Conservation (phyloP, 805 yeast species). For the Candida insectorum region DNA sequence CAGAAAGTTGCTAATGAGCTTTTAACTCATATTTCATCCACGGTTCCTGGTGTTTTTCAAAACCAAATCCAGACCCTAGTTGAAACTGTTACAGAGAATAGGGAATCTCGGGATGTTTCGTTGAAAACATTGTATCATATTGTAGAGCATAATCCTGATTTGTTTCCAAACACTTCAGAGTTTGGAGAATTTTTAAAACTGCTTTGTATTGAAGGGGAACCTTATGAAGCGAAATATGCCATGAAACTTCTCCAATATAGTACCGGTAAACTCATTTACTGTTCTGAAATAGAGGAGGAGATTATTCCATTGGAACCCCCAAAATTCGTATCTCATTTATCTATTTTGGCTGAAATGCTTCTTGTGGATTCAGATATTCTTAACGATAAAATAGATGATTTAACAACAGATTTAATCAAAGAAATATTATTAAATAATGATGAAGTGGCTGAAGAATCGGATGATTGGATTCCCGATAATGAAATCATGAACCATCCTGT, state of each 20-base stretch:
- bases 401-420: conserved; percentile 59
- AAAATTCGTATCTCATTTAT: conserved; percentile 52
- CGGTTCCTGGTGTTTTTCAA: conserved; percentile 62
- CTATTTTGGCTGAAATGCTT: conserved; percentile 60
- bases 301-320: conserved; percentile 46
- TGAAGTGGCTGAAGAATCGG: conserved; percentile 13
- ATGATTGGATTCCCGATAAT: conserved; percentile 49
- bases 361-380: conserved; percentile 44
- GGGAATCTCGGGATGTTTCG: too few relatives aligned
- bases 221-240: conserved; percentile 60
- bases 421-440: conserved; percentile 55
- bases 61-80: conserved; percentile 54
- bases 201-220: conserved; percentile 50
- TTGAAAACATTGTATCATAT: conserved; percentile 62
- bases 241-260: conserved; percentile 54
- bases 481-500: conserved; percentile 29
- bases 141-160: conserved; percentile 47
- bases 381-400: conserved; percentile 52
- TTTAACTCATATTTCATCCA: conserved; percentile 55
- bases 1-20: conserved; percentile 46
- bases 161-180: conserved; percentile 40
- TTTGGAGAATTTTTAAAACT: conserved; percentile 45
- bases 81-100: conserved; percentile 24
- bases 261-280: conserved; percentile 36
- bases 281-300: conserved; percentile 34